Conservation (phyloP, 2,329 filamentous ascomycete genomes). For the Fonsecaea monophora region DNA sequence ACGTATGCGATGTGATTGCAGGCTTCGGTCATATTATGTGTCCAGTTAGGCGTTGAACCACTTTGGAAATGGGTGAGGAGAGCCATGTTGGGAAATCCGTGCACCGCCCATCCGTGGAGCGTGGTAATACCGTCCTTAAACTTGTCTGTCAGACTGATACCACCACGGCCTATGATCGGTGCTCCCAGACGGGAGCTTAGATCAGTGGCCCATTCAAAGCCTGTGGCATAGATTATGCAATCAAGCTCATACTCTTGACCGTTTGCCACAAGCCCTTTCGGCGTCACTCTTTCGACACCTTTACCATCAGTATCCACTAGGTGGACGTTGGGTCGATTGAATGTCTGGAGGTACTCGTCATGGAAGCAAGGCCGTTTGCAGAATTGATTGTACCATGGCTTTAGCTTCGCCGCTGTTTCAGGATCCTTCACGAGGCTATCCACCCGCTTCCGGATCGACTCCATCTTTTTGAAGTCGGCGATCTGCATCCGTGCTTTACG, state of each 20-base stretch:
- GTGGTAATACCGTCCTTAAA: constrained; percentile 37
- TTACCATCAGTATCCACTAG: constrained; percentile 66
- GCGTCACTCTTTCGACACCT: constrained; percentile 57
- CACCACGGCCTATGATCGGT: constrained; percentile 41
- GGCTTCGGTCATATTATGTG: constrained; percentile 32
- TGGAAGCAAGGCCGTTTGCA: constrained; percentile 69
- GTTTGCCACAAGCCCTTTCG: constrained; percentile 55
- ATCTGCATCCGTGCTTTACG: constrained; percentile 2
- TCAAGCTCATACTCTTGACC: constrained; percentile 58
- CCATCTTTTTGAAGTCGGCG: constrained; percentile 40
- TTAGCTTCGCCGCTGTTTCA: constrained; percentile 52
- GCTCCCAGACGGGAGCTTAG: constrained; percentile 33
- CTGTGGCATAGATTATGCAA: constrained; percentile 56
- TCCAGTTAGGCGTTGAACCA: constrained; percentile 31
- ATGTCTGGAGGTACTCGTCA: constrained; percentile 60
- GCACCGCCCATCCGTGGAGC: constrained; percentile 29
- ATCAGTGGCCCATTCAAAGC: constrained; percentile 45
- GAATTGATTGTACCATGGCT: constrained; percentile 66
- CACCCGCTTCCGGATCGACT: constrained; percentile 53
- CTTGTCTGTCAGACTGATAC: constrained; percentile 37
- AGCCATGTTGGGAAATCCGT: constrained; percentile 33
- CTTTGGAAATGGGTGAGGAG: constrained; percentile 25
- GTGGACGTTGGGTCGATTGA: constrained; percentile 65
- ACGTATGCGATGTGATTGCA: constrained; percentile 32
- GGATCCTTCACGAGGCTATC: constrained; percentile 59